These are phyloP conservation scores for Colletotrichum agaves DNA, from an alignment of 2,329 filamentous ascomycete genomes.

Conservation along the genomic window DNA sequence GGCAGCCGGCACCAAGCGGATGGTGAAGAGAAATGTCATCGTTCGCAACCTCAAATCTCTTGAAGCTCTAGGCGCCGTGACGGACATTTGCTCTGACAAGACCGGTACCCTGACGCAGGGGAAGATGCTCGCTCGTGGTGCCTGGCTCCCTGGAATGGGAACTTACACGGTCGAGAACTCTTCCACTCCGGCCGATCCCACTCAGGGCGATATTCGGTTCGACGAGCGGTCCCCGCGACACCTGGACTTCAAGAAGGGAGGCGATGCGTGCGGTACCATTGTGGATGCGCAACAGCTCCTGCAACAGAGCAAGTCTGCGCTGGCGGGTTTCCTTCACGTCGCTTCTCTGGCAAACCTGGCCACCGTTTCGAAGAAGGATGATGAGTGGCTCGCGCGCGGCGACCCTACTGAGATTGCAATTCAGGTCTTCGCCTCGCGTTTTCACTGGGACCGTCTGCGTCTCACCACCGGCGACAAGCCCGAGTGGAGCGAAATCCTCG, in stretches of 20 bases:
- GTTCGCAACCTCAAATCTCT: conserved; percentile 62
- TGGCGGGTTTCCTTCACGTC: conserved; percentile 64
- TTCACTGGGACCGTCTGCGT: conserved; percentile 63
- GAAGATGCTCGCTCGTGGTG: conserved; percentile 33
- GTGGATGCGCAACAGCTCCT: conserved; percentile 37
- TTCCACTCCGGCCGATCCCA: conserved; percentile 61
- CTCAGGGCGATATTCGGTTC: conserved; percentile 53
- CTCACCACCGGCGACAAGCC: conserved; percentile 53
- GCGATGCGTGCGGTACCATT: conserved; percentile 30
- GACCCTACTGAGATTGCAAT: conserved; percentile 75
- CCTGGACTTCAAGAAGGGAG: conserved; percentile 26
- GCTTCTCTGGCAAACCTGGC: conserved; percentile 69
- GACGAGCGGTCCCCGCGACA: conserved; percentile 34
- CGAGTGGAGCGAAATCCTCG: conserved; percentile 64
- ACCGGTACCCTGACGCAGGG: conserved; percentile 37
- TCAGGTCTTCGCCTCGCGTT: conserved; percentile 72
- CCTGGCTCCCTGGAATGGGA: conserved; percentile 38
- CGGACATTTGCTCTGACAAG: conserved; percentile 52
- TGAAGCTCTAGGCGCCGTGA: conserved; percentile 56
- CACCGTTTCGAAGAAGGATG: conserved; percentile 59
- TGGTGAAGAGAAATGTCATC: conserved; percentile 62
- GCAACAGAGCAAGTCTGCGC: conserved; percentile 43
- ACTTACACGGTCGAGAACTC: conserved; percentile 43
- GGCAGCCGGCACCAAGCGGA: conserved; percentile 64
- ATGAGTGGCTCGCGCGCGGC: conserved; percentile 65